A percentile compares a stretch with the other conserved stretches of the same genome.
Conservation (phyloP, 1,284 basidiomycete genomes). For the Sporisorium graminicola region DNA sequence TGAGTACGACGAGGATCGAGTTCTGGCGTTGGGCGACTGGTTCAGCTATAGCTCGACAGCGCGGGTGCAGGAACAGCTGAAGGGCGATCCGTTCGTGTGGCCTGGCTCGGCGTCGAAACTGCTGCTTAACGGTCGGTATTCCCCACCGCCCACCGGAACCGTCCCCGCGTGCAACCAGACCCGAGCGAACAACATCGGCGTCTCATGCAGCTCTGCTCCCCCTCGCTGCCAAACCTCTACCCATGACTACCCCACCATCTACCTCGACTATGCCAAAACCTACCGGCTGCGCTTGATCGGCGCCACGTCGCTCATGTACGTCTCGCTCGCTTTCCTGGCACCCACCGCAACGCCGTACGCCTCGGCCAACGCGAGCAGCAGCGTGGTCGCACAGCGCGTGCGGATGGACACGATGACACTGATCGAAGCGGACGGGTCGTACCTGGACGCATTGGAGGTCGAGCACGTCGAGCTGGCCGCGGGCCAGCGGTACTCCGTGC, state of each 20-base stretch:
- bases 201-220: constrained; percentile 14
- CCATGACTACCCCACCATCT: constrained; percentile 16
- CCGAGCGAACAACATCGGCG: neutral
- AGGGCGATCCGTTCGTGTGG: constrained; percentile 55
- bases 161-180: constrained; percentile 42
- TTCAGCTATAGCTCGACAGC: constrained; percentile 24
- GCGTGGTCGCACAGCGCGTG: neutral
- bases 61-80: constrained; percentile 29
- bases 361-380: neutral
- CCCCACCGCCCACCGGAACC: neutral
- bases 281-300: constrained; percentile 53
- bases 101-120: constrained; percentile 49
- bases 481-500: constrained; percentile 59
- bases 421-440: constrained; percentile 60
- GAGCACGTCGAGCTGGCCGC: constrained; percentile 46
- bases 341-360: constrained; percentile 17
- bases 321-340: constrained; percentile 24
- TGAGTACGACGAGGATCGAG: constrained; percentile 39
- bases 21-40: constrained; percentile 53
- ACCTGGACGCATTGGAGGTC: constrained; percentile 34
- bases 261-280: constrained; percentile 51
- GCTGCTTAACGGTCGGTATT: constrained; percentile 51
- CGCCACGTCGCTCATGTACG: constrained; percentile 36
- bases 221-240: neutral
- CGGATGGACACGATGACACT: constrained; percentile 33